Conservation (phyloP, 2,329 filamentous ascomycete genomes). For the Colletotrichum karsti region DNA sequence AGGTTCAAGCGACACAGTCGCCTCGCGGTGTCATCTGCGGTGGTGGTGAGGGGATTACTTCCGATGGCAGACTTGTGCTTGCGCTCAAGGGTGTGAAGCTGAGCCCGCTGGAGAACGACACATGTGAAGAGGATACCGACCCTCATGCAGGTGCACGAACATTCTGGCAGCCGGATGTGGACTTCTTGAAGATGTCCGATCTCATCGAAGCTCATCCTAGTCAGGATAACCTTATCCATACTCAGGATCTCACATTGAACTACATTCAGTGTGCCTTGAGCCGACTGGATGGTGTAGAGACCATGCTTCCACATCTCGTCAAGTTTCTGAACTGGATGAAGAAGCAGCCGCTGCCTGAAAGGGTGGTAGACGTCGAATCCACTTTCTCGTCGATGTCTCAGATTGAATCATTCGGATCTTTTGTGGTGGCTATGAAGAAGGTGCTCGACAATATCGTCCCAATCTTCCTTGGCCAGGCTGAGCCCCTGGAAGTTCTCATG, state of each 20-base stretch:
- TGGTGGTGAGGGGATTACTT: not conserved
- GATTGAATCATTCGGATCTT: not conserved
- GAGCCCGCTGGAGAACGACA: not conserved
- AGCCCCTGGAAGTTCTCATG: conserved; percentile 41
- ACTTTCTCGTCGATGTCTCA: not conserved
- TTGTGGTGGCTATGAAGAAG: not conserved
- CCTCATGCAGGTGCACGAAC: conserved; percentile 4
- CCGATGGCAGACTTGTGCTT: not conserved
- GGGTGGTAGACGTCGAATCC: not conserved
- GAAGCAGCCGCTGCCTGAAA: not conserved
- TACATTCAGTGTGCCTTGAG: not conserved
- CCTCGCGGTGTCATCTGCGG: conserved; percentile 2
- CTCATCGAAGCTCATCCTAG: not conserved
- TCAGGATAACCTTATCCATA: not conserved
- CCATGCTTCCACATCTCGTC: not conserved
- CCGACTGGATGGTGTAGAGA: not conserved
- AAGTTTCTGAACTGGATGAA: not conserved
- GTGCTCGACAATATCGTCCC: conserved; percentile 20
- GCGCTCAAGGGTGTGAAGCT: not conserved
- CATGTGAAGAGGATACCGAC: not conserved
- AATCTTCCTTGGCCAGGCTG: conserved; percentile 34
- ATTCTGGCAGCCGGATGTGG: conserved; percentile 13
- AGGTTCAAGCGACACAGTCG: not conserved
- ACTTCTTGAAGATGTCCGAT: not conserved
- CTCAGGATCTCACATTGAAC: not conserved